Conservation (phyloP, 352 stramenopile genomes). For the Phytophthora boehmeriae region DNA sequence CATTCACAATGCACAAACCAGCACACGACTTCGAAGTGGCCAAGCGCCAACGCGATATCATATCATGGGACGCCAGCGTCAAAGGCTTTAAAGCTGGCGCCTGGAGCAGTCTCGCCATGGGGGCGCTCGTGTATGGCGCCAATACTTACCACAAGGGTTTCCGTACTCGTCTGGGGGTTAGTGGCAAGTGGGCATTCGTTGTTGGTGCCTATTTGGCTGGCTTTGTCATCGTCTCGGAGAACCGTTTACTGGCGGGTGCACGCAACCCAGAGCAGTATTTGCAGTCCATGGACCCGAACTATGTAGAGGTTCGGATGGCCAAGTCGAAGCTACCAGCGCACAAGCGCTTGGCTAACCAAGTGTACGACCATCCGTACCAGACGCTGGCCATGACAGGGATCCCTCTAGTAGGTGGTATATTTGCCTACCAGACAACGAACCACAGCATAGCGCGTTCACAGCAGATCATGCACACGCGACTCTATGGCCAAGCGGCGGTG, state of each 20-base stretch:
- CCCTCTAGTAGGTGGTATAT: conserved; percentile 46
- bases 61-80: conserved; percentile 39
- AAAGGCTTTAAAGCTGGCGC: conserved; percentile 37
- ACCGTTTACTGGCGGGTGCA: conserved; percentile 34
- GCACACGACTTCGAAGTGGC: conserved; percentile 23
- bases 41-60: conserved; percentile 39
- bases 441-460: conserved; percentile 36
- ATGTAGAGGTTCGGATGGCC: conserved; percentile 25
- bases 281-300: conserved; percentile 35
- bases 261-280: conserved; percentile 49
- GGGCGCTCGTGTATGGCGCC: conserved; percentile 31
- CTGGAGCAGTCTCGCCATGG: conserved; percentile 23
- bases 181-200: conserved; percentile 49
- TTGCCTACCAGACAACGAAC: conserved; percentile 40
- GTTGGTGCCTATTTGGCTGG: conserved; percentile 42
- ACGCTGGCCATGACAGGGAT: conserved; percentile 32
- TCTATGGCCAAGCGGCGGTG: conserved; percentile 46
- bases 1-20: conserved; percentile 25
- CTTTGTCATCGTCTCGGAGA: conserved; percentile 46
- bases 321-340: conserved; percentile 29
- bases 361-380: conserved; percentile 52
- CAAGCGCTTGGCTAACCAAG: conserved; percentile 42
- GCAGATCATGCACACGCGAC: conserved; percentile 59
- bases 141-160: conserved; percentile 46
- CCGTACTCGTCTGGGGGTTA: conserved; percentile 43